Conservation (phyloP, 371 early-diverging fungal species). For the Umbelopsis sp. region DNA sequence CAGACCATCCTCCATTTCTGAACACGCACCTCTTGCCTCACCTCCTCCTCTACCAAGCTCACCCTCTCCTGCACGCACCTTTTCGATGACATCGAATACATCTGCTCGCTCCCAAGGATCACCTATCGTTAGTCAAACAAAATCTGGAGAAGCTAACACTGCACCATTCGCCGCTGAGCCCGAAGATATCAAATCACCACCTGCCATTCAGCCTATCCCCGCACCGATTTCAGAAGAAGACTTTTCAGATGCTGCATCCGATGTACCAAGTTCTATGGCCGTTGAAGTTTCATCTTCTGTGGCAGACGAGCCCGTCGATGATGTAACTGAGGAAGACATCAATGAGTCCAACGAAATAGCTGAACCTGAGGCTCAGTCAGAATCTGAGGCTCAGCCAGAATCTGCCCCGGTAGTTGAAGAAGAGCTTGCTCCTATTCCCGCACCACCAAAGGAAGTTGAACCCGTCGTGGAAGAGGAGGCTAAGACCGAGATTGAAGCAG, state of each 20-base stretch:
- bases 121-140: background rate
- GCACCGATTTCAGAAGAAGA: background rate
- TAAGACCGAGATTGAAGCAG: background rate
- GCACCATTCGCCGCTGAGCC: background rate
- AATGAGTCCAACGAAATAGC: background rate
- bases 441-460: background rate
- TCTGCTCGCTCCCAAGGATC: background rate
- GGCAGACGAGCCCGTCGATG: background rate
- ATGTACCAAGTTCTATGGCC: conserved; percentile 14
- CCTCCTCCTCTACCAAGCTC: conserved; percentile 15
- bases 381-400: conserved; percentile 18
- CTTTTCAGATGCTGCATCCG: background rate
- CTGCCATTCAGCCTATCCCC: background rate
- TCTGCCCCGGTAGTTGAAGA: background rate
- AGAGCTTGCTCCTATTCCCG: background rate
- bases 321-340: background rate
- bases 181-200: background rate
- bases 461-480: background rate
- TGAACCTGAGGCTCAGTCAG: conserved; percentile 11
- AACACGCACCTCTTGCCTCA: background rate
- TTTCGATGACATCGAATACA: background rate
- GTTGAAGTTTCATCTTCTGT: conserved; percentile 12
- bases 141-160: too few relatives aligned
- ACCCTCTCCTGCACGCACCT: conserved; percentile 1
- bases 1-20: background rate